Evolutionary conservation across 441 rosid species (phyloP).

Genomic region (Jatropha multifida): DNA sequence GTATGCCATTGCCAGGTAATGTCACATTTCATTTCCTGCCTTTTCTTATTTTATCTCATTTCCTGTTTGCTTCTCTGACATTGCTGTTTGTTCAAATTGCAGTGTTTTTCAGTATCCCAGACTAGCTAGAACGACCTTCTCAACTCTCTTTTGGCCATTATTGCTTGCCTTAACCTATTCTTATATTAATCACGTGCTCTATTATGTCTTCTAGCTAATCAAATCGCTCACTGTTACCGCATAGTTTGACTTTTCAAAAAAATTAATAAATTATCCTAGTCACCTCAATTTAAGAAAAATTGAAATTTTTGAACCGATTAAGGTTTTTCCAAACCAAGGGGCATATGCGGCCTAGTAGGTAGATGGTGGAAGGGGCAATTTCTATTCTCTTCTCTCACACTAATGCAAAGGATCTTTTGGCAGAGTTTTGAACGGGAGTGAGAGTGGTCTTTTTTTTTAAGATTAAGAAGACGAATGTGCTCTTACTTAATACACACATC

Average conservation of each 20-base stretch:
- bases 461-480: conserved; percentile 1
- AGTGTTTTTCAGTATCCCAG: not conserved
- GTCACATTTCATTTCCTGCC: not conserved
- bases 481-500: conserved; percentile 8
- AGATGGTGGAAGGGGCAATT: not conserved
- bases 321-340: too few species aligned
- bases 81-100: not conserved
- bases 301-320: too few species aligned
- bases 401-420: conserved; percentile 11
- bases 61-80: conserved; percentile 3
- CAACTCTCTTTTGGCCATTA: not conserved
- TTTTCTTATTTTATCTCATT: conserved; percentile 10
- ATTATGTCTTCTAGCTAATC: too few species aligned
- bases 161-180: not conserved
- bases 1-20: not conserved
- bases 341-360: not conserved
- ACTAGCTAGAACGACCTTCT: not conserved
- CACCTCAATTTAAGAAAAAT: too few species aligned
- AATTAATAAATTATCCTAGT: too few species aligned
- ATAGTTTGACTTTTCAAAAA: too few species aligned
- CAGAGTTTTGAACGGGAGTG: not conserved
- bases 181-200: not conserved
- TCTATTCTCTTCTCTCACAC: not conserved
- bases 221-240: too few species aligned
- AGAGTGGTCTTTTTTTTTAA: not conserved